Evolutionary conservation across 2,329 filamentous ascomycete genomes (phyloP).

Genomic region (Periconia sp.): DNA sequence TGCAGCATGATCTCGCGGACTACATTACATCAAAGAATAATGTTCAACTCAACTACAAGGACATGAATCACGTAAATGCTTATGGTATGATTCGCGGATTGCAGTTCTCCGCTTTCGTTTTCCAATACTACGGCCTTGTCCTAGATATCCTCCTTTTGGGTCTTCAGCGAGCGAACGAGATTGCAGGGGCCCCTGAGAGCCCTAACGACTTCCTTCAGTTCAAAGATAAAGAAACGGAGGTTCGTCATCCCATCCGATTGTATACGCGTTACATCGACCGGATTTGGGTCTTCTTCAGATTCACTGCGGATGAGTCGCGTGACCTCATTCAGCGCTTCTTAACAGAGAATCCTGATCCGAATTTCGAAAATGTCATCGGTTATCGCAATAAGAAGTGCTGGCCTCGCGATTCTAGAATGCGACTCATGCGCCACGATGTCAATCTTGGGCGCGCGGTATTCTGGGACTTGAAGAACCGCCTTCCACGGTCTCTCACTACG

Average conservation of each 20-base stretch:
- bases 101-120: constrained; percentile 97
- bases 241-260: constrained; percentile 91
- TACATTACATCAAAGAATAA: constrained; percentile 99
- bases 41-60: constrained; percentile 97
- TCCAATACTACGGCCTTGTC: constrained; percentile 97
- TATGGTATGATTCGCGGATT: constrained; percentile 98
- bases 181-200: constrained; percentile 88
- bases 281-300: constrained; percentile 97
- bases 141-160: constrained; percentile 90
- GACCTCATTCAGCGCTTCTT: constrained; percentile 97
- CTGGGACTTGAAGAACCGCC: constrained; percentile 97
- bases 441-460: constrained; percentile 97
- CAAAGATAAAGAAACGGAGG: constrained; percentile 88
- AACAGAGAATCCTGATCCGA: constrained; percentile 96
- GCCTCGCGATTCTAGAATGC: constrained; percentile 96
- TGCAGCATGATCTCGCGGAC: constrained; percentile 99
- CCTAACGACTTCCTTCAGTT: constrained; percentile 99
- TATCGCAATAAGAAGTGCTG: constrained; percentile 99
- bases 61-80: constrained; percentile 99
- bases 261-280: constrained; percentile 98
- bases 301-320: constrained; percentile 88
- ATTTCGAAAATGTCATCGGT: constrained; percentile 98
- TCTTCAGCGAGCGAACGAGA: constrained; percentile 94
- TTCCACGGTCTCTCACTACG: constrained; percentile 92
- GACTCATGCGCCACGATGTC: constrained; percentile 97